Percentiles rank a stretch among this genome's conserved stretches.
These are phyloP conservation scores for Peronospora belbahrii DNA, from an alignment of 352 stramenopile species.

Conservation along the genomic window DNA sequence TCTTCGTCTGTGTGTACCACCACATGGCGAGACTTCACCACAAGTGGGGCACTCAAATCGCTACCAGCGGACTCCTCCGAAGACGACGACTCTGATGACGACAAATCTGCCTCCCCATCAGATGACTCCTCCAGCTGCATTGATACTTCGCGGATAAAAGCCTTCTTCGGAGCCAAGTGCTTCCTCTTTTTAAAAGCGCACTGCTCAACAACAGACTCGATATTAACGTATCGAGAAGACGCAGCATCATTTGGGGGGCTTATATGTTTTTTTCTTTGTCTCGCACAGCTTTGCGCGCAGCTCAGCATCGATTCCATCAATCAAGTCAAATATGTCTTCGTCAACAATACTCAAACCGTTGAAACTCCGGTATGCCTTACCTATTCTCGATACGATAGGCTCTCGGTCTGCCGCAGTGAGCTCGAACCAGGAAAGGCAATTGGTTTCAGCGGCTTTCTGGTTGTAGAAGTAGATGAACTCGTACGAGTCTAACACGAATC, in stretches of 20 bases:
- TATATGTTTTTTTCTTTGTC: conserved; percentile 34
- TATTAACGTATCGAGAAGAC: conserved; percentile 33
- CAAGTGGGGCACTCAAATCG: conserved; percentile 10
- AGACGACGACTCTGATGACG: conserved; percentile 15
- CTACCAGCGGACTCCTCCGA: conserved; percentile 12
- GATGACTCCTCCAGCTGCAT: conserved; percentile 7
- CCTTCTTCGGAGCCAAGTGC: not conserved
- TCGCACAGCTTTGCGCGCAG: conserved; percentile 20
- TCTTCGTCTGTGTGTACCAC: conserved; percentile 3
- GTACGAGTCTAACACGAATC: conserved; percentile 35
- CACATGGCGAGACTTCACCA: not conserved
- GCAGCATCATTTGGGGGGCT: conserved; percentile 20
- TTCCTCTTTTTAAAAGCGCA: conserved; percentile 19
- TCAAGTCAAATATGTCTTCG: conserved; percentile 26
- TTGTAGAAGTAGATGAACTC: conserved; percentile 43
- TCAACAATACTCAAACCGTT: conserved; percentile 28
- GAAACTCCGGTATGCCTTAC: conserved; percentile 31
- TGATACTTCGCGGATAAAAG: not conserved
- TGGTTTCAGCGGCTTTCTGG: conserved; percentile 18
- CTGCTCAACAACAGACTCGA: conserved; percentile 25
- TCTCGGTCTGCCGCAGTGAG: conserved; percentile 16
- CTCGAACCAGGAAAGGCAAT: conserved; percentile 29
- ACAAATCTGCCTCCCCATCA: conserved; percentile 14
- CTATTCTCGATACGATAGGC: conserved; percentile 20
- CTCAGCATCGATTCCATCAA: conserved; percentile 30